These are phyloP conservation scores for Drechslerella stenobrocha DNA, from an alignment of 2,329 filamentous ascomycete species.

Conservation along the genomic window DNA sequence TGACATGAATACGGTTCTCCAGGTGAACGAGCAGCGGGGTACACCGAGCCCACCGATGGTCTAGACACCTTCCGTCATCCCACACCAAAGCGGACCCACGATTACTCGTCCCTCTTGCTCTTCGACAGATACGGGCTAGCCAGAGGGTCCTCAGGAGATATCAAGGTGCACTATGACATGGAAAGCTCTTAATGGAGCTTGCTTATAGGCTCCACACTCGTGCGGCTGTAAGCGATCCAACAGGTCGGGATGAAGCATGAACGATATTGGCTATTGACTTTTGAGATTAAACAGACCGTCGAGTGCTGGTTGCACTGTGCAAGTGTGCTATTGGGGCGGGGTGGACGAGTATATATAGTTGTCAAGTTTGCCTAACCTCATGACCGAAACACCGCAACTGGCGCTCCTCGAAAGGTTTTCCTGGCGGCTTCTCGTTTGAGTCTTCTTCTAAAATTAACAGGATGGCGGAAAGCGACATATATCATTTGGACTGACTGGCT, in stretches of 20 bases:
- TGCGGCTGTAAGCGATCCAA: constrained; percentile 46
- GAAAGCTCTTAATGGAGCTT: constrained; percentile 15
- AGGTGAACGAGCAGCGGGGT: neutral
- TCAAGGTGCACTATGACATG: constrained; percentile 10
- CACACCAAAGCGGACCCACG: too few relatives aligned
- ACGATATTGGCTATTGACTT: neutral
- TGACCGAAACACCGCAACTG: neutral
- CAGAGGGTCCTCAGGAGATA: constrained; percentile 8
- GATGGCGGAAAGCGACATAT: too few relatives aligned
- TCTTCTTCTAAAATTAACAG: too few relatives aligned
- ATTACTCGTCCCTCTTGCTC: too few relatives aligned
- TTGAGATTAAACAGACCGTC: constrained; percentile 10
- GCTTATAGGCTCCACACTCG: constrained; percentile 31
- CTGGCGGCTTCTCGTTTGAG: neutral
- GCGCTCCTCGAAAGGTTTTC: constrained; percentile 4
- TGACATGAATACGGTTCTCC: constrained; percentile 20
- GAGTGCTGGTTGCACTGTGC: constrained; percentile 8
- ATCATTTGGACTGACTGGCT: too few relatives aligned
- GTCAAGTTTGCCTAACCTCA: constrained; percentile 26
- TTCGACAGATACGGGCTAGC: too few relatives aligned
- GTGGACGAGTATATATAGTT: constrained; percentile 29
- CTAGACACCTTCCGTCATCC: constrained; percentile 38
- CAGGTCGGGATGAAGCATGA: constrained; percentile 17
- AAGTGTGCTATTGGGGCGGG: constrained; percentile 12
- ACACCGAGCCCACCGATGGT: constrained; percentile 7